Evolutionary conservation across 2,329 filamentous ascomycete species (phyloP).

Genomic region (Trichoderma arundinaceum): DNA sequence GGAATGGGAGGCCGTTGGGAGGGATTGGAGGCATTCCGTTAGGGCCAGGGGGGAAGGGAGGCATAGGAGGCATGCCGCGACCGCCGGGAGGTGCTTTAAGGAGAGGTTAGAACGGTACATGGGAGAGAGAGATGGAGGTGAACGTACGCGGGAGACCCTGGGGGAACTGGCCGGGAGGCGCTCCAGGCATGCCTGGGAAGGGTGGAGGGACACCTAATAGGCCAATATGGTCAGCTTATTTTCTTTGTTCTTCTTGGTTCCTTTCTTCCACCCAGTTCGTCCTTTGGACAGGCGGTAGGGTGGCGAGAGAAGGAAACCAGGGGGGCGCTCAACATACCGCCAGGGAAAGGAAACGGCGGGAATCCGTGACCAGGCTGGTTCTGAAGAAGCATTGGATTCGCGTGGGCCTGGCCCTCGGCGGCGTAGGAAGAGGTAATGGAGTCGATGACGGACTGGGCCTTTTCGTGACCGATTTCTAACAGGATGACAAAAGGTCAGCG

Average conservation of each 20-base stretch:
- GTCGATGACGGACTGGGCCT: slow-evolving; percentile 97
- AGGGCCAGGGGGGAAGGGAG: slow-evolving; percentile 51
- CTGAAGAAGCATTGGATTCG: slow-evolving; percentile 81
- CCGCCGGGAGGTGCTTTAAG: slow-evolving; percentile 54
- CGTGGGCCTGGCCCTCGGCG: slow-evolving; percentile 85
- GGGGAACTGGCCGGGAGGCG: slow-evolving; percentile 48
- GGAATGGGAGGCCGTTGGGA: slow-evolving; percentile 51
- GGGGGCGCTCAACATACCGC: slow-evolving; percentile 42
- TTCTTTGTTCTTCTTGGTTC: not conserved
- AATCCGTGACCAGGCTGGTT: slow-evolving; percentile 62
- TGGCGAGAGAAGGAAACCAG: not conserved
- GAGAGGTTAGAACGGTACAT: slow-evolving; percentile 2
- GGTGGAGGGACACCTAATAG: slow-evolving; percentile 61
- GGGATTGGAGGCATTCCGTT: slow-evolving; percentile 44
- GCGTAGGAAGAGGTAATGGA: slow-evolving; percentile 96
- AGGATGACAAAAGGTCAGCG: not conserved
- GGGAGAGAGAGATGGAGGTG: not conserved
- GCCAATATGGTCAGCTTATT: not conserved
- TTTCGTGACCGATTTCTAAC: slow-evolving; percentile 94
- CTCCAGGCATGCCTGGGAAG: slow-evolving; percentile 59
- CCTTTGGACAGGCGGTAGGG: not conserved
- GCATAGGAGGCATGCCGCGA: slow-evolving; percentile 55
- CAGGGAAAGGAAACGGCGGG: slow-evolving; percentile 67
- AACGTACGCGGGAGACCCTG: slow-evolving; percentile 60
- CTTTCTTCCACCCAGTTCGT: not conserved